Base-by-base conservation (phyloP, 495 filamentous ascomycete genomes). In the Acidomyces sp. region DNA sequence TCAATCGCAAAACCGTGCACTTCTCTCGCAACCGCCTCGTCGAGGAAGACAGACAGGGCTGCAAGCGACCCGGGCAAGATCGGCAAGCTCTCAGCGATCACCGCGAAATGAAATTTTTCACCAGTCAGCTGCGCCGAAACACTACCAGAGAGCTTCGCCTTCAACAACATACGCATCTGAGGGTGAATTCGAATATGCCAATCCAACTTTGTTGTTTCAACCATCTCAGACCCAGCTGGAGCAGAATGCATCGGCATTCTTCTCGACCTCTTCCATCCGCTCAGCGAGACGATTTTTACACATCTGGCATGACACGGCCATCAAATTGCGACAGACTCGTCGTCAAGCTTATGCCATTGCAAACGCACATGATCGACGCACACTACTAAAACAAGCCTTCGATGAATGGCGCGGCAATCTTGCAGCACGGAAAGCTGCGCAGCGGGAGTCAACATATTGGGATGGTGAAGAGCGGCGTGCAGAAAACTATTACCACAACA, bases 211-310 rank as follows among this genome's bases (percentile, higher is more conserved):
- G 41, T 45, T 72, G 4, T 69, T 70, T 45, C 57, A 62, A 27
- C 73, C 69, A 0, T 68, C 73, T 15, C 59, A 71, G 25, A 71
- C 70, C 1, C 70, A 76, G 48, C 51, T 78, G 41, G 51, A 72
- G 10, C 62, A 66, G 22, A 70, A 79, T 54, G 75, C 74, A 12
- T 67, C 73, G 13, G 71, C 65, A 2, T 77, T 80, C 51, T 66
- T 69, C 20, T 61, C 68, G 52, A 70, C 67, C 35, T 64, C 65
- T 36, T 56, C 69, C 40, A 55, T 63, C n/a, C 62, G 62, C 3
- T 57, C 69, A 12, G 64, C 60, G 26, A 63, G 68, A 27, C 61
- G 57, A 10, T 55, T 70, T 27, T 29, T 81, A 12, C 62, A 62
- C 4, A 57, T 61, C 37, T 80, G 76, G 77, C 57, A 68, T 41